Conservation (phyloP, 2,329 filamentous ascomycete genomes). For the Ophidiomyces ophidiicola region DNA sequence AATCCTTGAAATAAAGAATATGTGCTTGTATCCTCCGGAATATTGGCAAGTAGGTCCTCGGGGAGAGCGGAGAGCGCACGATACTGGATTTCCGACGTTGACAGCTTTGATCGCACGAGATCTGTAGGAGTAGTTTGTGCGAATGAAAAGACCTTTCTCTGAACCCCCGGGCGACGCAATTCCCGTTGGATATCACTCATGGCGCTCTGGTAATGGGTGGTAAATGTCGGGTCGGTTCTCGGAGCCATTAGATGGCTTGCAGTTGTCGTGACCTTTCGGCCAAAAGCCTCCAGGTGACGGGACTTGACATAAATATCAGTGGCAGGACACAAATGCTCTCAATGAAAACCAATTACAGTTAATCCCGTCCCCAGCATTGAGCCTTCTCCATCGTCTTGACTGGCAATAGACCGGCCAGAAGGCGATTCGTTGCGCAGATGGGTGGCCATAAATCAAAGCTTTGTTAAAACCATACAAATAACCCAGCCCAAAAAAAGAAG, state of each 20-base stretch:
- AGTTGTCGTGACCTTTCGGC: slow-evolving; percentile 87
- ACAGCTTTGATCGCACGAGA: slow-evolving; percentile 81
- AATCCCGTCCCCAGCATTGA: slow-evolving; percentile 37
- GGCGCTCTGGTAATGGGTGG: slow-evolving; percentile 65
- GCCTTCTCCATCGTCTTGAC: slow-evolving; percentile 32
- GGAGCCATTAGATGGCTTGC: slow-evolving; percentile 78
- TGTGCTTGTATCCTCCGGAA: slow-evolving; percentile 70
- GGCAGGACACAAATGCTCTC: neutral
- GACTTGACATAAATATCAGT: slow-evolving; percentile 42
- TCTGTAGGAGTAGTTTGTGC: slow-evolving; percentile 87
- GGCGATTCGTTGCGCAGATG: slow-evolving; percentile 36
- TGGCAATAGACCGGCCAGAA: slow-evolving; percentile 30
- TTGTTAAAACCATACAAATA: no score
- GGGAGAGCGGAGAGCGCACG: slow-evolving; percentile 78
- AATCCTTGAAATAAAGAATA: slow-evolving; percentile 97
- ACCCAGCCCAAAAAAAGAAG: no score
- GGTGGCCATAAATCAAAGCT: slow-evolving; percentile 30
- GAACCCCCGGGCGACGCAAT: slow-evolving; percentile 67
- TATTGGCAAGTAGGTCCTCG: slow-evolving; percentile 78
- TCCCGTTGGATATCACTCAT: slow-evolving; percentile 84
- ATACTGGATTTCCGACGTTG: slow-evolving; percentile 83
- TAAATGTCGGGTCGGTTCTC: slow-evolving; percentile 36
- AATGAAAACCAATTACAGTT: slow-evolving; percentile 28
- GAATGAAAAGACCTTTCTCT: slow-evolving; percentile 83
- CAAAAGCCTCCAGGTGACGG: slow-evolving; percentile 80